Base-by-base conservation (phyloP, 163 green algal species). In the Scenedesmus sp. region DNA sequence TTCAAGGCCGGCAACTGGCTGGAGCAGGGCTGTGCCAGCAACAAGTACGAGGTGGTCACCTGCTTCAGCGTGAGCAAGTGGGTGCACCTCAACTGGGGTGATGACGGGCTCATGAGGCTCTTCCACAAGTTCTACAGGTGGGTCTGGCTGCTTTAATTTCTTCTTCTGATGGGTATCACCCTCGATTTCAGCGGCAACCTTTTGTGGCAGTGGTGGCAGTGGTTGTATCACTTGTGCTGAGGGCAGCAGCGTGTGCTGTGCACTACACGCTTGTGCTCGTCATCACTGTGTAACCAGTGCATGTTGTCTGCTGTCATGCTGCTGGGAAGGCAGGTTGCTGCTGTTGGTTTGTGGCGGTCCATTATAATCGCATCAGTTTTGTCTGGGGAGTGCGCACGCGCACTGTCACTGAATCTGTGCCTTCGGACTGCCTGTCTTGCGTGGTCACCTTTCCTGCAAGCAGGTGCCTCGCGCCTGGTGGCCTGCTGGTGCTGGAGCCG, bases 81-180 rank as follows among this genome's bases (percentile, higher is more conserved):
- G 98, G 95, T 99, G 54, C 98, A 99, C 90, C 94, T 99, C 4
- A 97, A 99, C 87, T 91, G 93, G 77, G 98, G 98, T 0, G 98
- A 99, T 82, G 95, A 92, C 0, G 98, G 96, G 2, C 90, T 99
- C 34, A 93, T 94, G 46, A 84, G 84, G 2, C 84, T 99, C 8
- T 99, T 99, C 92, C 83, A 88, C 16, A 95, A 93, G 90, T 90
- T 86, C 34, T 84, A 77, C 90, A 93, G 85, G 90, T 90, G 87
- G 18, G 91, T 86, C 54, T 16, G 18, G 82, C 82, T 70, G 46
- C 77, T 26, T 18, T 5, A 9, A 20, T 20, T 82, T 18, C 73
- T 82, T 18, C 73, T 82, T 18, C 23, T 82, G 73, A 5, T 55
- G 73, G 2, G 3, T 4, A 4, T 13, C 5, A 15, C 18, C 26